Evolutionary conservation across 1,284 basidiomycete species (phyloP), one percentile per base, ranked within the genome.

Genomic region (Pseudozyma sp.): DNA sequence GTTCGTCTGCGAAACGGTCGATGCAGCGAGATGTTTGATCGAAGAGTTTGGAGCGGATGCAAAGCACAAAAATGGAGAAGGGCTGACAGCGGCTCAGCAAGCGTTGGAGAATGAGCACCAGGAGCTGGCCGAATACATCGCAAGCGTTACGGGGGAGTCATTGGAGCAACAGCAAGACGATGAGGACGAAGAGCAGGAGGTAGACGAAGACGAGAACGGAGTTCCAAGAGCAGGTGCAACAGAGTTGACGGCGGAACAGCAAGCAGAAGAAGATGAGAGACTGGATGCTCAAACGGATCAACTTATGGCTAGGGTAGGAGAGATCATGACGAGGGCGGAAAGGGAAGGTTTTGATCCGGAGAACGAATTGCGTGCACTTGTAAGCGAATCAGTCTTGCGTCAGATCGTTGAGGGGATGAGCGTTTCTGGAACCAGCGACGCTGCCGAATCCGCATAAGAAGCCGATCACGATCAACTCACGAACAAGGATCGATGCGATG

Each of bases 1-100:
- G 4, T 85, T 84, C 56, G 80, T 84, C 39, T 80, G 80, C 57
- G 83, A 85, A 40, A 67, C 73, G 4, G 63, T 82, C 39, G 65
- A 71, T 6, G 47, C 71, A 0, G 83, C 83, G 5, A 49, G 69
- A 9, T 52, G 81, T 12, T 70, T 85, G 19, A 64, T 85, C 55
- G 77, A 82, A 16, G 76, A 83, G 59, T 80, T 81, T 19, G 51
- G 59, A 18, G 83, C 82, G 2, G 71, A 84, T 47, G 64, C 78
- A 1, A 70, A 58, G 52, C 74, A 65, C 21, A 75, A 59, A 44
- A 85, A 85, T 49, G 19, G 61, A 2, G 80, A 81, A 18, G 81
- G 81, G 0, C 44, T 72, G 16, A 83, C 81, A 43, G 54, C 82
- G 19, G 80, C 81, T 4, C 61, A 79, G 21, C 68, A 75, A 36